Conservation (phyloP, 2,329 filamentous ascomycete species). For the Hymenoscyphus occultus region DNA sequence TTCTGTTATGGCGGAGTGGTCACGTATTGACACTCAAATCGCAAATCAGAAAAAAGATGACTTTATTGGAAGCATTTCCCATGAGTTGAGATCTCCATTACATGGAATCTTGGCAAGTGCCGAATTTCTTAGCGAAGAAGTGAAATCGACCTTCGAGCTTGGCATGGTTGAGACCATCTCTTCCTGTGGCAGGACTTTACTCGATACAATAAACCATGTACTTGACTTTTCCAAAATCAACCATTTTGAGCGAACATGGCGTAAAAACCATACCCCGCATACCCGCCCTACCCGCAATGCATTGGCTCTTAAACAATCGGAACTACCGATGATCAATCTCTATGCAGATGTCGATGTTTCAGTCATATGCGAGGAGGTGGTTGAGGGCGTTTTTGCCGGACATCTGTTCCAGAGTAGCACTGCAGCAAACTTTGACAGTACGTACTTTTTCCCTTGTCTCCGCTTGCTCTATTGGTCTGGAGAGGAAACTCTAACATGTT, state of each 20-base stretch:
- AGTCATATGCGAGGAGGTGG: slow-evolving; percentile 36
- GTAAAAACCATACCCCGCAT: slow-evolving; percentile 24
- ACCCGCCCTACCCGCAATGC: slow-evolving; percentile 6
- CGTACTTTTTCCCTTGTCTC: neutral
- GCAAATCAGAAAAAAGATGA: slow-evolving; percentile 54
- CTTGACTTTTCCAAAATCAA: slow-evolving; percentile 42
- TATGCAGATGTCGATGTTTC: slow-evolving; percentile 37
- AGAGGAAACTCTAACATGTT: neutral
- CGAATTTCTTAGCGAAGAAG: slow-evolving; percentile 48
- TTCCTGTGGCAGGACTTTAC: slow-evolving; percentile 39
- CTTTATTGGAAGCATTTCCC: slow-evolving; percentile 58
- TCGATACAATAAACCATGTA: slow-evolving; percentile 43
- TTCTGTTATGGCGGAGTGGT: slow-evolving; percentile 54
- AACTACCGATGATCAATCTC: slow-evolving; percentile 37
- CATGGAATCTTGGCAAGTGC: slow-evolving; percentile 55
- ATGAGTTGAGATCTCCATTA: slow-evolving; percentile 54
- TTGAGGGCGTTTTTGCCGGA: slow-evolving; percentile 37
- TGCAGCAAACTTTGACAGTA: slow-evolving; percentile 32
- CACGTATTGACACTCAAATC: slow-evolving; percentile 50
- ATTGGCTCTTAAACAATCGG: slow-evolving; percentile 28
- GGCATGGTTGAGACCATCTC: slow-evolving; percentile 38
- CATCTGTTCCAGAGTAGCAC: slow-evolving; percentile 36
- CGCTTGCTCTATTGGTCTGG: neutral
- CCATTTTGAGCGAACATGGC: slow-evolving; percentile 37
- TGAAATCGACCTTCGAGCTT: slow-evolving; percentile 32